phyloP scores from a whole-genome alignment of 805 yeast species.

The Lipomyces chichibuensis region DNA sequence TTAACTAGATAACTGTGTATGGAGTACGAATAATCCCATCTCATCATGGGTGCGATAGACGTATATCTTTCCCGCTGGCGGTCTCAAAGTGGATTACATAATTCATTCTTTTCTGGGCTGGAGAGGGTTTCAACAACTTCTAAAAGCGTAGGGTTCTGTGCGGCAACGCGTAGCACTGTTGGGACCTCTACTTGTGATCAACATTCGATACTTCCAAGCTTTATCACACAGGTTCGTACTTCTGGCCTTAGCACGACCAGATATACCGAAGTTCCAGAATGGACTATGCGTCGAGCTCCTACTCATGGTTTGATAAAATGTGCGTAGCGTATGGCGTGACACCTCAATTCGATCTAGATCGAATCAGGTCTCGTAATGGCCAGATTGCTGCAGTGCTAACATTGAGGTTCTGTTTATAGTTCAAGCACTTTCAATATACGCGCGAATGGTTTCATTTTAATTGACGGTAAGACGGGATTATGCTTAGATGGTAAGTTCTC shows the following conservation, averaged over 20 bases:
- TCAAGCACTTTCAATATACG: constrained; percentile 11
- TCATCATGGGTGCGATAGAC: background rate
- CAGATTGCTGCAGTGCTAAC: background rate
- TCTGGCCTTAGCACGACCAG: background rate
- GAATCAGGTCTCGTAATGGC: background rate
- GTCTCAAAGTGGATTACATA: background rate
- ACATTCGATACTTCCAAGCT: no score
- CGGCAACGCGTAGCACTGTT: background rate
- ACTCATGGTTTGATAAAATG: constrained; percentile 22
- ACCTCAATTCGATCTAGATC: background rate
- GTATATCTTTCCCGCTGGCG: background rate
- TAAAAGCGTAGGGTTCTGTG: background rate
- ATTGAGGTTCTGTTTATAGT: constrained; percentile 5
- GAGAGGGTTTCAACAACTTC: background rate
- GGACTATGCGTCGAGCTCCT: constrained; percentile 14
- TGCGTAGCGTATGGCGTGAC: constrained; percentile 5
- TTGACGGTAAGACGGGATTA: constrained; percentile 27
- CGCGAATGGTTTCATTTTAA: constrained; percentile 26
- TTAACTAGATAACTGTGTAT: background rate
- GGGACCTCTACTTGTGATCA: background rate
- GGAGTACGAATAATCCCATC: background rate
- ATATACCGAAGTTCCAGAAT: constrained; percentile 1
- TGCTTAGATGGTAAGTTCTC: constrained; percentile 27
- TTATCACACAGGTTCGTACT: no score
- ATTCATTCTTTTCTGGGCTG: background rate